phyloP scores from a whole-genome alignment of 148 eudicot species.

The Rhododendron ovatum region DNA sequence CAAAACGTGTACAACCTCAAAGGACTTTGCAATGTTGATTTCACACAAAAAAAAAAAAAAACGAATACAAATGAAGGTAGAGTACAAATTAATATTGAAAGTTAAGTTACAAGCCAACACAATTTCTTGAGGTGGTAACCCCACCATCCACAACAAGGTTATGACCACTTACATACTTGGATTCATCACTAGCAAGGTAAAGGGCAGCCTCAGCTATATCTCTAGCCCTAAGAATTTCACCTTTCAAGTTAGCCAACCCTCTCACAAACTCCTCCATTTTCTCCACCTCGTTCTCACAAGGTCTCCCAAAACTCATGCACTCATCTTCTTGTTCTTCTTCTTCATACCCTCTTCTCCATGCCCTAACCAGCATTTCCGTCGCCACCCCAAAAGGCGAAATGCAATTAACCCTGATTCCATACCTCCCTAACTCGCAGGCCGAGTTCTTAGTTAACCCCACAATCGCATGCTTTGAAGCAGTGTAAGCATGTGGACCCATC shows the following conservation, averaged over 20 bases:
- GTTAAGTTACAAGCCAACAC: constrained; percentile 29
- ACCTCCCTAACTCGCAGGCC: constrained; percentile 34
- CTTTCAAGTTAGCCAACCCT: constrained; percentile 28
- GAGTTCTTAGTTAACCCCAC: constrained; percentile 39
- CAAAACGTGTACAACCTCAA: too few relatives aligned
- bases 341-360: constrained; percentile 19
- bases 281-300: constrained; percentile 26
- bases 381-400: constrained; percentile 44
- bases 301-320: neutral
- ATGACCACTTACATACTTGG: constrained; percentile 42
- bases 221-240: constrained; percentile 20
- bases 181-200: constrained; percentile 42
- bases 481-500: constrained; percentile 34
- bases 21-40: neutral
- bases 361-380: constrained; percentile 29
- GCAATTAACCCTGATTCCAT: constrained; percentile 43
- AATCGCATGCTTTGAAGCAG: constrained; percentile 42
- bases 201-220: constrained; percentile 48
- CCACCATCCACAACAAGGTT: constrained; percentile 54
- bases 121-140: constrained; percentile 37
- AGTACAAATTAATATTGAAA: neutral
- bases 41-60: neutral
- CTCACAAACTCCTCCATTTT: constrained; percentile 36
- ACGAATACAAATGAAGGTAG: neutral
- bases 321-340: constrained; percentile 6